Percentiles rank a stretch among this genome's conserved stretches.
phyloP scores from a whole-genome alignment of 768 basidiomycete genomes.

The Termitomyces sp. region DNA sequence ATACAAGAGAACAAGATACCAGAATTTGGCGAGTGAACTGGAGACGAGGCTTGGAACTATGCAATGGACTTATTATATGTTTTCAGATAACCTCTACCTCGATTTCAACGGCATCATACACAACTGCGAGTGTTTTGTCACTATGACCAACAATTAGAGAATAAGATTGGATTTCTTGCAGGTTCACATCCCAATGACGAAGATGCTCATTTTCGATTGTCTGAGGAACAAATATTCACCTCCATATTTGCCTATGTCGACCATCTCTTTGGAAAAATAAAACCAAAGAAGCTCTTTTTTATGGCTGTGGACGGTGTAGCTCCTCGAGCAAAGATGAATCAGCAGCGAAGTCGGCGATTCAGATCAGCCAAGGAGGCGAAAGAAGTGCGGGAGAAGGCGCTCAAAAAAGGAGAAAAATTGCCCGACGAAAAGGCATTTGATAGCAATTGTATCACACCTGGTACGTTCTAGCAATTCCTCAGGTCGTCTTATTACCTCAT shows the following conservation, averaged over 20 bases:
- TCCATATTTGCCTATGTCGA: slow-evolving; percentile 97
- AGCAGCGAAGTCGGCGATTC: slow-evolving; percentile 91
- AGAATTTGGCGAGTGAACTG: slow-evolving; percentile 73
- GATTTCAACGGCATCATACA: slow-evolving; percentile 95
- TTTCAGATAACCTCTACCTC: slow-evolving; percentile 80
- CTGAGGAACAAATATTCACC: slow-evolving; percentile 96
- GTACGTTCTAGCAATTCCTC: slow-evolving; percentile 32
- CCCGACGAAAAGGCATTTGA: slow-evolving; percentile 96
- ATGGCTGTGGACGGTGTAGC: slow-evolving; percentile 99
- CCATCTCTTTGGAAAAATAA: slow-evolving; percentile 94
- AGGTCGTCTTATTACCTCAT: not conserved
- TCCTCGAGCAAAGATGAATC: slow-evolving; percentile 98
- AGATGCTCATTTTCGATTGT: slow-evolving; percentile 91
- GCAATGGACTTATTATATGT: slow-evolving; percentile 5
- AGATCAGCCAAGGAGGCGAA: slow-evolving; percentile 90
- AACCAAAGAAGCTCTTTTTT: slow-evolving; percentile 96
- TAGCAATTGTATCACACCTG: slow-evolving; percentile 98
- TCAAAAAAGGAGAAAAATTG: slow-evolving; percentile 82
- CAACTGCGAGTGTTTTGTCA: slow-evolving; percentile 44
- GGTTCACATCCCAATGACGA: slow-evolving; percentile 97
- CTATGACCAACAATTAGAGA: not conserved
- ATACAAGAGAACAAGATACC: slow-evolving; percentile 99
- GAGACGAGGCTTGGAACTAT: not conserved
- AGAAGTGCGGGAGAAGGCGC: slow-evolving; percentile 83
- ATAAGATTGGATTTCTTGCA: slow-evolving; percentile 11